Evolutionary conservation across 1,284 basidiomycete genomes (phyloP), one percentile per base, ranked within the genome.

Genomic region (Sporisorium iseilematis-ciliati): DNA sequence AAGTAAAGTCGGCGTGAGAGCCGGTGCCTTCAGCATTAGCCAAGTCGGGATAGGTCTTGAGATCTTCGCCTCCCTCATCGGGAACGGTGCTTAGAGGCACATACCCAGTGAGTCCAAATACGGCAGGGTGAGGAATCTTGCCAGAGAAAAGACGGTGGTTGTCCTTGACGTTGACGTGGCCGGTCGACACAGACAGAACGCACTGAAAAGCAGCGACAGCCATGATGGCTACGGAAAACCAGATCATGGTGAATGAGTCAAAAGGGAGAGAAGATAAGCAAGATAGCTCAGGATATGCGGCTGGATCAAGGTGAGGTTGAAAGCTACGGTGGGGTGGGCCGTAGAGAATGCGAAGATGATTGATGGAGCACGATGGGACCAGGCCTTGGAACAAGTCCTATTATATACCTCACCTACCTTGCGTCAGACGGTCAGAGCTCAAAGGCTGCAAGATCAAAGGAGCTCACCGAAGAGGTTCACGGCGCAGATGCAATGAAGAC

Each of bases 71-170:
- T 10, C 8, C 35, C 7, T 23, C n/a, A 10, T 7, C 26, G 6
- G 29, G 29, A 4, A 33, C 26, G 2, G 25, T 18, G 41, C 53
- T 55, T 23, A 45, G 41, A 26, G 41, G 53, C 41, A n/a, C 20
- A 12, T 21, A 45, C n/a, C 53, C 53, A 16, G 26, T 21, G 23
- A 55, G 21, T 31, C 41, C 41, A 29, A 55, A 55, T 16, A 45
- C 41, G 2, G 38, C 20, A 1, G 52, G 52, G 10, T 26, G 40
- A 2, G 52, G 52, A 12, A 42, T 21, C 52, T 42, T 54, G 40
- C 40, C 52, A 4, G 29, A 33, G 18, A 54, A 54, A 6, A 54
- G 26, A n/a, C 52, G 23, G 23, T 54, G 52, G 25, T 54, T 54
- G 16, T 54, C 35, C 7, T 14, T 21, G 10, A 52, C 51, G 10